Conservation (phyloP, 2,329 filamentous ascomycete species). For the Exophiala aquamarina region DNA sequence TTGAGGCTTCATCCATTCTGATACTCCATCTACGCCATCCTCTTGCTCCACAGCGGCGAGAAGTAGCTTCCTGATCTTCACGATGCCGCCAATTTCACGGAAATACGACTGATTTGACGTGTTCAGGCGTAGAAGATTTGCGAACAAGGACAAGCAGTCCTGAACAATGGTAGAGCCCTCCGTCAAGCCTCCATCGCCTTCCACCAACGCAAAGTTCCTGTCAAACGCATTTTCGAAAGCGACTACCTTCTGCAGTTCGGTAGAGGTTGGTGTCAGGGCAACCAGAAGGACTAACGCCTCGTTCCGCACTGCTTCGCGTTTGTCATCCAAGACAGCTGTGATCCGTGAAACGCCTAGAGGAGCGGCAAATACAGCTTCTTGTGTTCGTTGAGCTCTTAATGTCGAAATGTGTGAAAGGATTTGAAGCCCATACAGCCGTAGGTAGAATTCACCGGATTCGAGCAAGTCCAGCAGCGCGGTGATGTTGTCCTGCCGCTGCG, state of each 20-base stretch:
- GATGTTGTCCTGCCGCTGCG: conserved; percentile 95
- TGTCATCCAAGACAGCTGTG: conserved; percentile 80
- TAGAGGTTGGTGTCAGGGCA: conserved; percentile 79
- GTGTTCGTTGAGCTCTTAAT: conserved; percentile 84
- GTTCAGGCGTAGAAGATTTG: conserved; percentile 85
- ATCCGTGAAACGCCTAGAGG: conserved; percentile 85
- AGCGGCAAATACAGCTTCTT: conserved; percentile 89
- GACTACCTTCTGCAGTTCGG: conserved; percentile 90
- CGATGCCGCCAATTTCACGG: conserved; percentile 81
- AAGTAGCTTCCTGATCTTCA: conserved; percentile 69
- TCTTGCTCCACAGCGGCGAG: conserved; percentile 57
- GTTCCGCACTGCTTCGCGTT: conserved; percentile 81
- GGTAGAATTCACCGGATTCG: conserved; percentile 84
- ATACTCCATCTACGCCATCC: conserved; percentile 57
- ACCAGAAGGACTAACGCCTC: conserved; percentile 83
- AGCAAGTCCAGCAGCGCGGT: conserved; percentile 85
- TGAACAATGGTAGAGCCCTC: conserved; percentile 87
- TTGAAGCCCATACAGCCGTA: conserved; percentile 86
- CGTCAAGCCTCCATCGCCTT: conserved; percentile 74
- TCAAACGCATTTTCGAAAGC: conserved; percentile 95
- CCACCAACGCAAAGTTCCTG: conserved; percentile 77
- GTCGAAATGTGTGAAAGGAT: conserved; percentile 82
- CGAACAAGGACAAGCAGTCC: conserved; percentile 86
- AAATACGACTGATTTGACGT: conserved; percentile 92
- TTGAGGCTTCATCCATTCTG: conserved; percentile 73